Evolutionary conservation across 176 grass and related monocot genomes (phyloP), one percentile per base, ranked within the genome.

Genomic region (Olyra latifolia): DNA sequence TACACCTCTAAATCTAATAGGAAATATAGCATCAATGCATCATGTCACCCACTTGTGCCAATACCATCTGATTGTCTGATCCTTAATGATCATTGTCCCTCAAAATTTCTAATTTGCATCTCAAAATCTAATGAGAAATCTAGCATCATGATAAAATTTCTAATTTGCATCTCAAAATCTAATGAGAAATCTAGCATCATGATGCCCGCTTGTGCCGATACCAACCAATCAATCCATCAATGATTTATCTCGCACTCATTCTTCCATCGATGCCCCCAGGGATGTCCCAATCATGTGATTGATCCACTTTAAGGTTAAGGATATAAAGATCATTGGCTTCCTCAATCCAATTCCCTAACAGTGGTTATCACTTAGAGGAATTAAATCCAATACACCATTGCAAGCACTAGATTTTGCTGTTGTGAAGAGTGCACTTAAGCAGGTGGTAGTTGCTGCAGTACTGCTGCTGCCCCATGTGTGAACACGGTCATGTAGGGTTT

Each of bases 271-370:
- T 64, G 25, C 49, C n/a, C 41, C 60, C 13, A 58, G 19, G 4
- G 41, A 62, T 40, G 66, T 58, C 52, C 55, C 46, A 15, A 56
- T 44, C 48, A 54, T 12, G 38, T 46, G 13, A 66, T 15, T 11
- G 23, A 73, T 49, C 6, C 23, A 43, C 44, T 42, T 15, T 55
- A 56, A 66, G 0, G 23, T 46, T 10, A 44, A 43, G 8, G 16
- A 62, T 84, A 78, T 20, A 66, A 9, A 75, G 8, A 50, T 49
- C 60, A 64, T 66, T 58, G 40, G 23, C 28, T 74, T 20, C 40
- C 40, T 74, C 39, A 71, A 44, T 20, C 14, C 68, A 63, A 49
- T 23, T 27, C 25, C 44, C 45, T 63, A 66, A 54, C 1, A 35
- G 8, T 70, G 20, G 9, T 35, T 24, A 62, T 44, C 16, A 45